Evolutionary conservation across 805 yeast species (phyloP).

Genomic region (Alloascoidea africana): DNA sequence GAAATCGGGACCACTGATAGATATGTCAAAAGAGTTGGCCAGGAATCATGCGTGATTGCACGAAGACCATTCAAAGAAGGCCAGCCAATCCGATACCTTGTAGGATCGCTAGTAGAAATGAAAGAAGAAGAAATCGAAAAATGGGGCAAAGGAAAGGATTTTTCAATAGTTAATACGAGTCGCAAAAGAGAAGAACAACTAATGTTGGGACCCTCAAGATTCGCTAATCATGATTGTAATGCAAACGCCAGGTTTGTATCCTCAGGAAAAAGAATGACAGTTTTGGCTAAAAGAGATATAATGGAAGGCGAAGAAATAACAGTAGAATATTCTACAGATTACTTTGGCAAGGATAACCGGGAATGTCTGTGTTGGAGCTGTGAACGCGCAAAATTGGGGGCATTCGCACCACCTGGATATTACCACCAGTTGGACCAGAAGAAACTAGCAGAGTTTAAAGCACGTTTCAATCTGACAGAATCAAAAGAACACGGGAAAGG

Average conservation of each 20-base stretch:
- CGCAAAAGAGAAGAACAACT: constrained; percentile 19
- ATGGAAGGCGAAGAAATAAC: constrained; percentile 31
- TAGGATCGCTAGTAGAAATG: constrained; percentile 23
- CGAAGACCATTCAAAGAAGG: constrained; percentile 15
- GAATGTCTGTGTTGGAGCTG: constrained; percentile 31
- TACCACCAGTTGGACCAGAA: not conserved
- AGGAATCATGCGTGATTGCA: constrained; percentile 25
- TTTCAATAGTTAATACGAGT: constrained; percentile 25
- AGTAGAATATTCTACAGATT: constrained; percentile 24
- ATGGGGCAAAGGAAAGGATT: constrained; percentile 21
- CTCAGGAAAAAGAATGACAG: constrained; percentile 15
- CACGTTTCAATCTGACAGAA: no score
- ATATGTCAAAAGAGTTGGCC: constrained; percentile 15
- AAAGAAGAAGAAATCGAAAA: constrained; percentile 18
- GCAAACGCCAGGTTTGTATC: constrained; percentile 24
- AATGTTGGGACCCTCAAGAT: constrained; percentile 33
- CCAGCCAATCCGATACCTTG: constrained; percentile 19
- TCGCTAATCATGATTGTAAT: constrained; percentile 32
- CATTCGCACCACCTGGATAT: constrained; percentile 9
- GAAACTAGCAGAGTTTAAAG: no score
- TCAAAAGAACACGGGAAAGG: no score
- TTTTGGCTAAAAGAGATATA: constrained; percentile 20
- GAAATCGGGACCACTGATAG: constrained; percentile 27
- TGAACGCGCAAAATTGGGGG: constrained; percentile 19
- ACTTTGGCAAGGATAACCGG: constrained; percentile 25